phyloP scores from a whole-genome alignment of 2,329 filamentous ascomycete species.

The Emmonsiellopsis sp. region DNA sequence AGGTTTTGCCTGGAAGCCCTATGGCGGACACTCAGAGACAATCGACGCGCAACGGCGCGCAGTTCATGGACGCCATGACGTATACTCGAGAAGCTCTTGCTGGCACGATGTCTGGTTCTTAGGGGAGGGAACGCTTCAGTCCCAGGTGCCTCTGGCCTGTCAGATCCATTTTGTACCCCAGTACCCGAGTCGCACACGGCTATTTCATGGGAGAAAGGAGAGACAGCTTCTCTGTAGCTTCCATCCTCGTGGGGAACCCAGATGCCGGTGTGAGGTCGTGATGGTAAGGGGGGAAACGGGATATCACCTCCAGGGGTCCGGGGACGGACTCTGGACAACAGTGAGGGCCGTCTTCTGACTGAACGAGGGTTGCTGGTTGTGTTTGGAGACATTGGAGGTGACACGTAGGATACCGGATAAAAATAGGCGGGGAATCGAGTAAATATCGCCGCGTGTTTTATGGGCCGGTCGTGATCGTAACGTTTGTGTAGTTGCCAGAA shows the following conservation, averaged over 20 bases:
- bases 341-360: slow-evolving; percentile 23
- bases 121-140: not conserved
- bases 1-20: slow-evolving; percentile 14
- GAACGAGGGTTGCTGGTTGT: slow-evolving; percentile 2
- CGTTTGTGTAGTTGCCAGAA: too few relatives aligned
- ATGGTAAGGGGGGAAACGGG: not conserved
- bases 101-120: slow-evolving; percentile 7
- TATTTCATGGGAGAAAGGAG: slow-evolving; percentile 7
- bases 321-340: slow-evolving; percentile 28
- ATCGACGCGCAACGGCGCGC: slow-evolving; percentile 30
- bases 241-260: slow-evolving; percentile 9
- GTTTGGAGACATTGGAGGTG: slow-evolving; percentile 5
- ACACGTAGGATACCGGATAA: not conserved
- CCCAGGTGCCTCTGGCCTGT: not conserved
- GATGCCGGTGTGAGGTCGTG: slow-evolving; percentile 7
- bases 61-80: slow-evolving; percentile 33
- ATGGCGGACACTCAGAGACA: slow-evolving; percentile 31
- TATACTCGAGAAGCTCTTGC: slow-evolving; percentile 34
- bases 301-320: slow-evolving; percentile 22
- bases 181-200: not conserved
- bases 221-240: slow-evolving; percentile 6
- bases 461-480: not conserved
- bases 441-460: too few relatives aligned
- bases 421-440: not conserved
- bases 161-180: not conserved